Evolutionary conservation across 2,329 filamentous ascomycete genomes (phyloP).

Genomic region (Lasiodiplodia sp.): DNA sequence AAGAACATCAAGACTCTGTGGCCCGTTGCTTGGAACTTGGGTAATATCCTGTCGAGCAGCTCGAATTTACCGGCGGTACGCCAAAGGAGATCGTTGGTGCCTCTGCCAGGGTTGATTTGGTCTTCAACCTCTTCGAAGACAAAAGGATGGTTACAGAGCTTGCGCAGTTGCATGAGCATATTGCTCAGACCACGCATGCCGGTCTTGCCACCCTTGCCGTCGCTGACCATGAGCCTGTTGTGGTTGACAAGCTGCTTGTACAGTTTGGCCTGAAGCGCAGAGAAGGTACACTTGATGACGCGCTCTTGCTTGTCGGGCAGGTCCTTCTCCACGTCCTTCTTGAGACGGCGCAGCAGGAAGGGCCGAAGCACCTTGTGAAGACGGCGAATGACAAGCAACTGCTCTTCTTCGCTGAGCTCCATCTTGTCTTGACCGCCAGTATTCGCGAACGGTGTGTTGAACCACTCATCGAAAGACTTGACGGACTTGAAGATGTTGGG

Average conservation of each 20-base stretch:
- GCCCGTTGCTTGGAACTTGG: conserved; percentile 88
- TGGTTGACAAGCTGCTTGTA: conserved; percentile 98
- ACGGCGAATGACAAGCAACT: conserved; percentile 96
- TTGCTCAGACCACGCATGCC: conserved; percentile 95
- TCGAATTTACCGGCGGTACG: conserved; percentile 97
- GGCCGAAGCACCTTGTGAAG: conserved; percentile 96
- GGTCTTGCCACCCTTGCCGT: conserved; percentile 94
- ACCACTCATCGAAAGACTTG: conserved; percentile 99
- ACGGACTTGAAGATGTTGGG: conserved; percentile 99
- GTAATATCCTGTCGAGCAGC: conserved; percentile 86
- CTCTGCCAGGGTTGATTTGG: conserved; percentile 89
- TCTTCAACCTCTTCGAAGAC: conserved; percentile 98
- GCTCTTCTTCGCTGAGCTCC: conserved; percentile 99
- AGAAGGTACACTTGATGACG: conserved; percentile 99
- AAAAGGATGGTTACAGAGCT: conserved; percentile 98
- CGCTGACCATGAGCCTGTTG: conserved; percentile 92
- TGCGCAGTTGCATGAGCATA: conserved; percentile 99
- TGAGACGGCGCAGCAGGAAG: conserved; percentile 96
- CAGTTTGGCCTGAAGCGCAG: conserved; percentile 87
- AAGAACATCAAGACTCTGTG: conserved; percentile 99
- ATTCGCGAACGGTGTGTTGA: conserved; percentile 99
- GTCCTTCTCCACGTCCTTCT: conserved; percentile 99
- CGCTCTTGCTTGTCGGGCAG: conserved; percentile 98
- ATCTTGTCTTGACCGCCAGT: conserved; percentile 98
- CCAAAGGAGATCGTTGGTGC: conserved; percentile 94